Base-by-base conservation (phyloP, 768 basidiomycete species). In the Lactarius quietus region DNA sequence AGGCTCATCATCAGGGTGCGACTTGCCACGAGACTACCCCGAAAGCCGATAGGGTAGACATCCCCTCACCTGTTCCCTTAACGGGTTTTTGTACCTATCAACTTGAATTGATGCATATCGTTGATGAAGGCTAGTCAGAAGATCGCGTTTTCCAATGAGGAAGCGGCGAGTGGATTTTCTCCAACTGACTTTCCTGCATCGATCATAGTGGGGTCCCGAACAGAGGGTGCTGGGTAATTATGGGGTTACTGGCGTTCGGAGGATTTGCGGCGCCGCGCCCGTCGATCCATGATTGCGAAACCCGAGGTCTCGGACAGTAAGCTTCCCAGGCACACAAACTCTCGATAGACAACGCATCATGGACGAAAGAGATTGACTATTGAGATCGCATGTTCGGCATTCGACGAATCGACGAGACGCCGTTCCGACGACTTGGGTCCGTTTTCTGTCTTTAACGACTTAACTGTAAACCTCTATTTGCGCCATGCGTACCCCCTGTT, bases 341-440 rank as follows among this genome's bases (percentile, higher is more conserved):
- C 57, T 41, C 41, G 29, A 58, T 53, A 41, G 57, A 33, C 35
- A 35, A 43, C 33, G 33, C 12, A 36, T 18, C 39, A 17, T 41
- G 17, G 17, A 41, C 20, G 28, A n/a, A 29, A 41, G 51, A 62
- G 65, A 66, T 66, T 62, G 65, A 53, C 61, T 58, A 57, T 57
- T 51, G 35, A 55, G 51, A 57, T 63, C 62, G 57, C 41, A 28
- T 45, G 35, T 66, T 62, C 56, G 60, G 64, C 64, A 61, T 61
- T 61, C 45, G 17, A 65, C 64, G 63, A 45, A 60, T 35, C 18
- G 33, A 56, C 41, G 17, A 65, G 59, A 60, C 57, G 58, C 63
- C 57, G 55, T 35, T 41, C 31, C 54, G 35, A 41, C 35, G 9
- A 58, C 48, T 51, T 23, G 48, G 48, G 48, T 28, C 14, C 15